These are phyloP conservation scores for Linanthus parryae DNA, from an alignment of 148 eudicot species.

Conservation along the genomic window DNA sequence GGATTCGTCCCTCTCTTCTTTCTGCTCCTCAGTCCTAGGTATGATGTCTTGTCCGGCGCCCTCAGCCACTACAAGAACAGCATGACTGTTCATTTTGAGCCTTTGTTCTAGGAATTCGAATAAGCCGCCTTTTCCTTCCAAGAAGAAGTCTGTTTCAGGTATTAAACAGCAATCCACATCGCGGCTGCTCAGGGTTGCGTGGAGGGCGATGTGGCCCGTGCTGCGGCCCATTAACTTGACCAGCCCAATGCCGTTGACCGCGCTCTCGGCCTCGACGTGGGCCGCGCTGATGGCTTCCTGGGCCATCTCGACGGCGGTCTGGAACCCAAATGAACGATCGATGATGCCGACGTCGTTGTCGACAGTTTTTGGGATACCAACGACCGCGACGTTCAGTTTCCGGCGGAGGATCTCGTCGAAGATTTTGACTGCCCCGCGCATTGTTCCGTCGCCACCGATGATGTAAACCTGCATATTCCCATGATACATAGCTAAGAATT, in stretches of 20 bases:
- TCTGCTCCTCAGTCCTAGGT: conserved; percentile 37
- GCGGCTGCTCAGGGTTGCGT: conserved; percentile 68
- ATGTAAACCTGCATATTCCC: conserved; percentile 66
- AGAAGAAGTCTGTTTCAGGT: conserved; percentile 55
- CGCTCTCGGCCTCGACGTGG: conserved; percentile 72
- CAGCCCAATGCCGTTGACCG: conserved; percentile 66
- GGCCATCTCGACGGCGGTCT: conserved; percentile 76
- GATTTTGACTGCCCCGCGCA: conserved; percentile 68
- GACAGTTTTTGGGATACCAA: conserved; percentile 69
- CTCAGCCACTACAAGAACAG: conserved; percentile 70
- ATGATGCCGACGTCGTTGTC: conserved; percentile 77
- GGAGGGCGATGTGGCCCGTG: conserved; percentile 74
- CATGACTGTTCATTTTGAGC: conserved; percentile 44
- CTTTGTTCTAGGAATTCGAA: conserved; percentile 42
- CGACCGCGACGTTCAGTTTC: conserved; percentile 36
- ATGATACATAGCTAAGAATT: no score
- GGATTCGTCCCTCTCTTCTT: conserved; percentile 51
- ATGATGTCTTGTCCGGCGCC: conserved; percentile 72
- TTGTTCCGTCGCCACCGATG: conserved; percentile 77
- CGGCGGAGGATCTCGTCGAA: conserved; percentile 47
- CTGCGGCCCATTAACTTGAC: conserved; percentile 86
- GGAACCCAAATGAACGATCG: conserved; percentile 69
- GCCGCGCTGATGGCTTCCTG: conserved; percentile 62
- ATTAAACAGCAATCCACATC: conserved; percentile 76
- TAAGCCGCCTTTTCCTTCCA: conserved; percentile 68